Conservation (phyloP, 805 yeast species). For the Cyberlindnera xishuangbannaensis region DNA sequence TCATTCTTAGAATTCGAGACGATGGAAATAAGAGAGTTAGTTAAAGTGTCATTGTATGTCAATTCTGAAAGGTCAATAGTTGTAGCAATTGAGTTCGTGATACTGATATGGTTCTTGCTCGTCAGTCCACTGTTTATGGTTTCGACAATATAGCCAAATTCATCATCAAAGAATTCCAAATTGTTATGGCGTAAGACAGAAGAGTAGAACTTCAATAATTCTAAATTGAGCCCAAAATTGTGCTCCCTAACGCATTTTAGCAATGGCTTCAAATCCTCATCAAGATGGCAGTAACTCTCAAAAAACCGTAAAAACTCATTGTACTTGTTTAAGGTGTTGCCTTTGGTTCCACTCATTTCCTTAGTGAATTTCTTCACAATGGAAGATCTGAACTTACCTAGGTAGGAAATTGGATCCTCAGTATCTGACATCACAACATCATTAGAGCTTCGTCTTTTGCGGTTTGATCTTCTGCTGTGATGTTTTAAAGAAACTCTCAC, state of each 20-base stretch:
- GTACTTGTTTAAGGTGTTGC: constrained; percentile 21
- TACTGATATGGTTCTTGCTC: constrained; percentile 31
- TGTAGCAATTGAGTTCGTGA: constrained; percentile 29
- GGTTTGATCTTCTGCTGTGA: constrained; percentile 20
- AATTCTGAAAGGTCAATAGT: constrained; percentile 24
- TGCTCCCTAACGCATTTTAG: constrained; percentile 21
- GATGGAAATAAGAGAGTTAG: constrained; percentile 28
- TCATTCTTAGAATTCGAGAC: constrained; percentile 31
- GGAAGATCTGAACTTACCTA: constrained; percentile 16
- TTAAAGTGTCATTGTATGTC: constrained; percentile 19
- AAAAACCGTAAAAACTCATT: constrained; percentile 22
- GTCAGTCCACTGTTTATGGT: constrained; percentile 27
- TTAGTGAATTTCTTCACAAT: constrained; percentile 22
- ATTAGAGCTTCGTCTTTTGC: constrained; percentile 32
- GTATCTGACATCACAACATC: constrained; percentile 36
- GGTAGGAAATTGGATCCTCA: constrained; percentile 21
- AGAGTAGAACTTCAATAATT: constrained; percentile 32
- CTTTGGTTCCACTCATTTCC: constrained; percentile 22
- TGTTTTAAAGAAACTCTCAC: constrained; percentile 26
- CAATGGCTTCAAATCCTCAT: constrained; percentile 20
- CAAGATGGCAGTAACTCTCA: constrained; percentile 19
- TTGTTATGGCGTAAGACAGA: constrained; percentile 28
- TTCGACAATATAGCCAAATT: constrained; percentile 24
- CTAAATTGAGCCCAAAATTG: constrained; percentile 26
- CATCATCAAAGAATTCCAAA: constrained; percentile 27